Evolutionary conservation across 345 rosid genomes (phyloP), one percentile per base, ranked within the genome.

Genomic region (Bruguiera parviflora): DNA sequence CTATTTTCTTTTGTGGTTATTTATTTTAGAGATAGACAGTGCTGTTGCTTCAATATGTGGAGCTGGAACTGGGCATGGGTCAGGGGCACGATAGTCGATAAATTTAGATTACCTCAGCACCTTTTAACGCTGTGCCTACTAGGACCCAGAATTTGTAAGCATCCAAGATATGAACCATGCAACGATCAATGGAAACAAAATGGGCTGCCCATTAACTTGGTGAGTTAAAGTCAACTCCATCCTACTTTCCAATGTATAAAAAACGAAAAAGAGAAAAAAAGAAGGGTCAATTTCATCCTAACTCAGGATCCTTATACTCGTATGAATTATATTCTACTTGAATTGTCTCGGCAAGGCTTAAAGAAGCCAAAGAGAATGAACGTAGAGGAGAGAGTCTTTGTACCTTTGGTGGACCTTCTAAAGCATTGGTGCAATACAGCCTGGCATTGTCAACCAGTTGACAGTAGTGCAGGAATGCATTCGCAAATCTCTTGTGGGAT

Each of bases 401-500:
- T 84, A 94, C 99, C 85, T 75, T 84, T 5, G 97, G 96, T 1
- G 92, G 89, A 6, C 92, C 86, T 72, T 85, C 91, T 20, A 84
- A 71, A 11, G 88, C 86, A 59, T 92, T 90, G 29, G 98, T 92
- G 80, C 92, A 86, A 60, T 85, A 95, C 37, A 95, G 90, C 75
- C 87, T 86, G 56, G 96, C 96, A 63, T 82, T 86, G 65, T 95
- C 99, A n/a, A 92, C 98, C 52, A 88, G 83, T 1, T 76, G 70
- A 77, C 90, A 86, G 35, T 92, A 95, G 33, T 72, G 80, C 47
- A 80, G 88, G 67, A 95, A 95, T 4, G 96, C 96, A 75, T 22
- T 80, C 5, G 99, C 98, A 61, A 92, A 95, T 72, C 88, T 87
- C 84, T 87, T 87, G 82, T 92, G 99, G 51, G 98, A 95, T 55